Evolutionary conservation across 768 basidiomycete genomes (phyloP).

Genomic region (Tricholoma sp.): DNA sequence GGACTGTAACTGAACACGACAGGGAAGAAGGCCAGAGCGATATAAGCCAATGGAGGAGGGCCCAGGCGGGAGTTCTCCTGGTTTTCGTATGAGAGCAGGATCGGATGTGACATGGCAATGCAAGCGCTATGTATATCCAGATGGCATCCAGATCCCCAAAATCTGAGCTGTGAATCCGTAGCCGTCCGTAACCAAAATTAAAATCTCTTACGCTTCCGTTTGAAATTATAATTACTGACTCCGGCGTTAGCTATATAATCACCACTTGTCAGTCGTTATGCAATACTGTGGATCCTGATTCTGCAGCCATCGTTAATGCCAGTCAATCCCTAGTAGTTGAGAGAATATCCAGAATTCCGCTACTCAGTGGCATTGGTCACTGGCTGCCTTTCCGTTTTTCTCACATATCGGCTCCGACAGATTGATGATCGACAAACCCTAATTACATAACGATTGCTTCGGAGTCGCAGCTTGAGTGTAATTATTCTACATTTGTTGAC

Average conservation of each 20-base stretch:
- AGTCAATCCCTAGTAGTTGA: too few species aligned
- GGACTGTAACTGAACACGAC: background rate
- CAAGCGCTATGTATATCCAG: background rate
- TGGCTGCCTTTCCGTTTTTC: background rate
- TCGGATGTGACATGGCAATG: background rate
- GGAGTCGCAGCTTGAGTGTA: too few species aligned
- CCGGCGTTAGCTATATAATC: slow-evolving; percentile 7
- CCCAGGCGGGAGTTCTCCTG: background rate
- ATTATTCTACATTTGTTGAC: too few species aligned
- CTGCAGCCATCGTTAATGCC: slow-evolving; percentile 2
- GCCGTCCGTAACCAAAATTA: background rate
- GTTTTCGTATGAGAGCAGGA: background rate
- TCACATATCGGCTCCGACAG: background rate
- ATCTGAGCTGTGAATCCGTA: background rate
- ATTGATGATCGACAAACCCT: background rate
- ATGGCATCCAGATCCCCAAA: background rate
- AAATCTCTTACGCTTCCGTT: background rate
- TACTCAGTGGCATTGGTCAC: too few species aligned
- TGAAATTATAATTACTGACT: slow-evolving; percentile 2
- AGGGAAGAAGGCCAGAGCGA: background rate
- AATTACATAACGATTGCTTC: too few species aligned
- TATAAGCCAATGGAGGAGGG: background rate
- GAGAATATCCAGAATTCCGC: background rate
- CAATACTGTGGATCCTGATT: slow-evolving; percentile 9
- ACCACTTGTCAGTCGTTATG: slow-evolving; percentile 8